Conservation (phyloP, 176 grass and related monocot species). For the Paspalum vaginatum region DNA sequence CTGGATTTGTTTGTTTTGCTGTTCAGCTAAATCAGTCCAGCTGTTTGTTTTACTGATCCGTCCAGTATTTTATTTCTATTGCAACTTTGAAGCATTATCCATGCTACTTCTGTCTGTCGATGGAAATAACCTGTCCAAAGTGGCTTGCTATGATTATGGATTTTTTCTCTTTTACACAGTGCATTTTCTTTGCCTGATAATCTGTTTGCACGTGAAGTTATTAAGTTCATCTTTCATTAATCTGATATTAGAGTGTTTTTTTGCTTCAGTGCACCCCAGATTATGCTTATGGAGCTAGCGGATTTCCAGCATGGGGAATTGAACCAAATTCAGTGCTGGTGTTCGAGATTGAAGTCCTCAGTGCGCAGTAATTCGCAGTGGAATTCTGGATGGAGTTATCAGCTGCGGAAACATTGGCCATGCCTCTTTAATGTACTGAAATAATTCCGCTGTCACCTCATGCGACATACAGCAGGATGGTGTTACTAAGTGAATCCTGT, state of each 20-base stretch:
- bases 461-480: not conserved
- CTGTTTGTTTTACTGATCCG: not conserved
- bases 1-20: not conserved
- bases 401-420: not conserved
- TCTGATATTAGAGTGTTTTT: slow-evolving; percentile 13
- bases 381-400: slow-evolving; percentile 21
- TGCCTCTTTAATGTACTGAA: slow-evolving; percentile 15
- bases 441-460: slow-evolving; percentile 32
- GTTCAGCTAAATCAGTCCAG: not conserved
- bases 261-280: slow-evolving; percentile 88
- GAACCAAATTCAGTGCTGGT: slow-evolving; percentile 65
- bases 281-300: slow-evolving; percentile 80
- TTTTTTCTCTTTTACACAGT: not conserved
- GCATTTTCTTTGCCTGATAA: not conserved
- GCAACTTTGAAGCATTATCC: not conserved
- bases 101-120: not conserved
- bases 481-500: slow-evolving; percentile 8
- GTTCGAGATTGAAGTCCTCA: slow-evolving; percentile 92
- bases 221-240: not conserved
- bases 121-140: not conserved
- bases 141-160: not conserved
- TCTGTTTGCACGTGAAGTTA: not conserved
- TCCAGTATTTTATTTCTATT: not conserved
- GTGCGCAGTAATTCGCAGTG: slow-evolving; percentile 40
- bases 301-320: slow-evolving; percentile 87